phyloP scores from a whole-genome alignment of 257 asterid species.

The Gentiana dahurica region DNA sequence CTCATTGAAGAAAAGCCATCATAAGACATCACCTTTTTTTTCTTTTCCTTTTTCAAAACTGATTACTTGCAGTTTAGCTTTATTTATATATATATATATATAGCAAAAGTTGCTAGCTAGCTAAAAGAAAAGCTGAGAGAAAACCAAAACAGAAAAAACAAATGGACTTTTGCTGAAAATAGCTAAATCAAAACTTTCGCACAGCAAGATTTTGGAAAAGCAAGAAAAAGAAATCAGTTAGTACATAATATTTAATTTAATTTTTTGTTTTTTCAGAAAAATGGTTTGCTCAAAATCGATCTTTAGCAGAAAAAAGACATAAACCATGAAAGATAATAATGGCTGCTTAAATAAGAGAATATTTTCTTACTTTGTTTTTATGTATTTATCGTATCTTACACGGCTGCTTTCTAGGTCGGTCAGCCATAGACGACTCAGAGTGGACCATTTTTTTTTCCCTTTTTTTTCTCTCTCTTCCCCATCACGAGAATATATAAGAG shows the following conservation, averaged over 20 bases:
- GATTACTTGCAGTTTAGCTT: neutral
- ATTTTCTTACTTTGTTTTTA: slow-evolving; percentile 20
- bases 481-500: slow-evolving; percentile 1
- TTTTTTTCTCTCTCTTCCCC: neutral
- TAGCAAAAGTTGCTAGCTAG: slow-evolving; percentile 4
- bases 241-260: too few relatives aligned
- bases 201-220: slow-evolving; percentile 22
- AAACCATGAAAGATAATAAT: slow-evolving; percentile 35
- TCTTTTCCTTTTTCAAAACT: neutral
- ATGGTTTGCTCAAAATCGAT: too few relatives aligned
- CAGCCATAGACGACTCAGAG: slow-evolving; percentile 54
- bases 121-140: slow-evolving; percentile 5
- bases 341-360: slow-evolving; percentile 7
- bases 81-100: too few relatives aligned
- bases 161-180: slow-evolving; percentile 31
- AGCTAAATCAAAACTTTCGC: slow-evolving; percentile 17
- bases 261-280: too few relatives aligned
- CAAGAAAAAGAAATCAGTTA: neutral
- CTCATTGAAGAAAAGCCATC: slow-evolving; percentile 29
- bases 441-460: slow-evolving; percentile 40
- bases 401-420: slow-evolving; percentile 54
- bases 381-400: too few relatives aligned
- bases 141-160: slow-evolving; percentile 19
- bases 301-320: too few relatives aligned
- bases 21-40: slow-evolving; percentile 49